Conservation (phyloP, 140 eudicot species). For the Stevia rebaudiana region DNA sequence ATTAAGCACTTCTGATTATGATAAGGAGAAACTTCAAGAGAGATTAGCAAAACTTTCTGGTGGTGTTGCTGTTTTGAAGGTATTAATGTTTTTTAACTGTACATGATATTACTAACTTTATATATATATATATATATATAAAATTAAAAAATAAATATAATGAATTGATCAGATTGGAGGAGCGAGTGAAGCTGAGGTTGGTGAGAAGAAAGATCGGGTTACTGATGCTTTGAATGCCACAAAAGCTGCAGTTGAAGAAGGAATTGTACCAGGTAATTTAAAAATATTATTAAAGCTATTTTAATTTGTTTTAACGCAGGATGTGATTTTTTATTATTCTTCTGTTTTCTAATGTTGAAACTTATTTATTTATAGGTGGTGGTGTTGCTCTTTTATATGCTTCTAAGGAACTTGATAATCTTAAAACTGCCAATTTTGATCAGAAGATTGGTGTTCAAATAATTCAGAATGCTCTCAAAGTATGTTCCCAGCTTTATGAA, state of each 20-base stretch:
- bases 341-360: neutral
- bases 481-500: neutral
- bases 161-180: slow-evolving; percentile 20
- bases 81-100: neutral
- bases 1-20: slow-evolving; percentile 17
- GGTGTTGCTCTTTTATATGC: slow-evolving; percentile 87
- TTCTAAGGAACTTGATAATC: slow-evolving; percentile 59
- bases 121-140: neutral
- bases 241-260: slow-evolving; percentile 17
- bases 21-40: slow-evolving; percentile 22
- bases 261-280: slow-evolving; percentile 9
- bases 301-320: neutral
- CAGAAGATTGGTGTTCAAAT: slow-evolving; percentile 84
- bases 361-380: slow-evolving; percentile 39
- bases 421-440: slow-evolving; percentile 63
- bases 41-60: slow-evolving; percentile 21
- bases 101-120: neutral
- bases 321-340: neutral
- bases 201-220: slow-evolving; percentile 20
- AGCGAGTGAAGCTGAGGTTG: slow-evolving; percentile 27
- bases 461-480: slow-evolving; percentile 80
- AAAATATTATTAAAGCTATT: neutral
- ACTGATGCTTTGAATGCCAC: slow-evolving; percentile 23
- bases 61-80: slow-evolving; percentile 18
- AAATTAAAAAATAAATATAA: neutral